These are phyloP conservation scores for Diaporthe australafricana DNA, from an alignment of 2,329 filamentous ascomycete genomes.

Conservation along the genomic window DNA sequence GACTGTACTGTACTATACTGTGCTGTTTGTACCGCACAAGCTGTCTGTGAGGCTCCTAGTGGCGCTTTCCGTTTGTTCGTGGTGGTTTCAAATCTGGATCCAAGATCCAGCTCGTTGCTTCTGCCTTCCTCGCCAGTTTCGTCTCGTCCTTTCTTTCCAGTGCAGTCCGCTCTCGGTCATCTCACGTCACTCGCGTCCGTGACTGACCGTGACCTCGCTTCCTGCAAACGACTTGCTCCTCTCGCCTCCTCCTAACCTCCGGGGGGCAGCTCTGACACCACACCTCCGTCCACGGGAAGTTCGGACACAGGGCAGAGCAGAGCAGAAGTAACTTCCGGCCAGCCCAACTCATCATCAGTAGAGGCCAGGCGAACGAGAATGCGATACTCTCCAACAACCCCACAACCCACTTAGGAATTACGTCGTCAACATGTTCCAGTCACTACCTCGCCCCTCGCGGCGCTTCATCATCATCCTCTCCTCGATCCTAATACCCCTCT, in stretches of 20 bases:
- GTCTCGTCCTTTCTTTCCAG: not conserved
- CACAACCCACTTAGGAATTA: constrained; percentile 42
- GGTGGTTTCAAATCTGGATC: constrained; percentile 3
- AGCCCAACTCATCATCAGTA: not conserved
- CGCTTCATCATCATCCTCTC: constrained; percentile 45
- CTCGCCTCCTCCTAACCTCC: not conserved
- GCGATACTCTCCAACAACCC: constrained; percentile 4
- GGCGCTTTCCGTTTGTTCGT: constrained; percentile 3
- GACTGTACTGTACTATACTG: too few relatives aligned
- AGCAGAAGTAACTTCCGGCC: not conserved
- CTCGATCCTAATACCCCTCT: constrained; percentile 45
- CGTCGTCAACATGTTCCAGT: constrained; percentile 49
- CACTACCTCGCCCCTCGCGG: constrained; percentile 34
- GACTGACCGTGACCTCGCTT: not conserved
- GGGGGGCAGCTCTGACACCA: not conserved
- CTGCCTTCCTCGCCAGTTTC: constrained; percentile 10
- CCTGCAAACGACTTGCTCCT: not conserved
- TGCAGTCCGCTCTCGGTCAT: not conserved
- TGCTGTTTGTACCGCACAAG: too few relatives aligned
- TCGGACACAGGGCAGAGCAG: not conserved
- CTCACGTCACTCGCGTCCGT: constrained; percentile 20
- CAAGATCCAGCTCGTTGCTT: not conserved
- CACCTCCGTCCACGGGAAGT: not conserved
- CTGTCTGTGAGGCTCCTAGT: constrained; percentile 4
- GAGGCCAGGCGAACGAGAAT: constrained; percentile 20